Conservation (phyloP, 1,284 basidiomycete species). For the Boletus mariae region DNA sequence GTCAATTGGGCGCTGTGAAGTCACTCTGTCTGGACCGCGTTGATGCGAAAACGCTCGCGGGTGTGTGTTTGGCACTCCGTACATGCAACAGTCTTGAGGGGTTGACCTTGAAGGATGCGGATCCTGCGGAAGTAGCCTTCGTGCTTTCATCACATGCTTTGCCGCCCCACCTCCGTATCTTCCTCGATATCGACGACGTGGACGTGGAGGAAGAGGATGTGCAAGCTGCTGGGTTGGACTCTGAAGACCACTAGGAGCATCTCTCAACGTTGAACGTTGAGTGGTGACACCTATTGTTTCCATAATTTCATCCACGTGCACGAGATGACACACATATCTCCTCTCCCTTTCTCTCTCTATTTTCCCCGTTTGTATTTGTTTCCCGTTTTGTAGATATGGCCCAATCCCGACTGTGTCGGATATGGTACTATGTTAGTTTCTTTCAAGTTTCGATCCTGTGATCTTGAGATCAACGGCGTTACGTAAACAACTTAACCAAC, state of each 20-base stretch:
- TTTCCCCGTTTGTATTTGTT: neutral
- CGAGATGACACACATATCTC: too few relatives aligned
- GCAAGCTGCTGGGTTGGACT: neutral
- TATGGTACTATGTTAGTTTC: neutral
- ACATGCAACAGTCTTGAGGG: slow-evolving; percentile 7
- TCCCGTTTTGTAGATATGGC: neutral
- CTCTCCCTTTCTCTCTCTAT: neutral
- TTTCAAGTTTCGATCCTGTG: too few relatives aligned
- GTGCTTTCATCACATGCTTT: slow-evolving; percentile 5
- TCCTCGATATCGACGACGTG: slow-evolving; percentile 17
- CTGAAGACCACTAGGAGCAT: too few relatives aligned
- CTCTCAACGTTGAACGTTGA: too few relatives aligned
- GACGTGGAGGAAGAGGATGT: neutral
- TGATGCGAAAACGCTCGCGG: slow-evolving; percentile 5
- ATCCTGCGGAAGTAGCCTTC: neutral
- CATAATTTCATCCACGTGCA: too few relatives aligned
- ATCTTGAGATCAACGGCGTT: too few relatives aligned
- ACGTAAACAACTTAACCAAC: too few relatives aligned
- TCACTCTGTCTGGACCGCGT: slow-evolving; percentile 14
- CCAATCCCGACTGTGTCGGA: neutral
- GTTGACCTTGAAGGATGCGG: slow-evolving; percentile 14
- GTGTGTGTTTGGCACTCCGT: slow-evolving; percentile 6
- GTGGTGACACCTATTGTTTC: too few relatives aligned
- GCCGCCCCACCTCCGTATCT: slow-evolving; percentile 12
- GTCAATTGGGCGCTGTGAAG: slow-evolving; percentile 3